These are phyloP conservation scores for Umbellularia californica DNA, from an alignment of 164 flowering plant genomes.

Conservation along the genomic window DNA sequence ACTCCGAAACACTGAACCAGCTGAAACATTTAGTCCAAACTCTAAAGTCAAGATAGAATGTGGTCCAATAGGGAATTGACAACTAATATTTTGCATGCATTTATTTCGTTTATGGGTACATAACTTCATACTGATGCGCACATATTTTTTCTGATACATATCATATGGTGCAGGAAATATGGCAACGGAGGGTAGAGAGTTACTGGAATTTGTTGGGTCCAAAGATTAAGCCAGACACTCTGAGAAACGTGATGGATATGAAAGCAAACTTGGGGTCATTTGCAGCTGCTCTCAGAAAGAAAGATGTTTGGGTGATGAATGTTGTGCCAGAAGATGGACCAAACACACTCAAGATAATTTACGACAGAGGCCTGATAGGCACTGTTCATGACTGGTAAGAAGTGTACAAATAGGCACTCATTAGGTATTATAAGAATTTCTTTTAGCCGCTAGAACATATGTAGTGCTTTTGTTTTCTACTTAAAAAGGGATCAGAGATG, in stretches of 20 bases:
- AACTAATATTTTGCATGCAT: too few species aligned
- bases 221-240: conserved; percentile 44
- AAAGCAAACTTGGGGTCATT: conserved; percentile 86
- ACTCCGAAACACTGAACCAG: too few species aligned
- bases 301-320: conserved; percentile 94
- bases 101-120: too few species aligned
- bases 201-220: conserved; percentile 66
- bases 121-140: too few species aligned
- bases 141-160: not conserved
- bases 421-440: too few species aligned
- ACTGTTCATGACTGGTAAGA: conserved; percentile 69
- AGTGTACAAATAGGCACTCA: not conserved
- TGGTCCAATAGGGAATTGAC: too few species aligned
- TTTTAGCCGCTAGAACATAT: too few species aligned
- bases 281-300: conserved; percentile 72
- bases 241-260: conserved; percentile 91
- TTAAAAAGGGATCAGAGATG: too few species aligned
- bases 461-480: too few species aligned
- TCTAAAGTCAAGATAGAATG: too few species aligned
- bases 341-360: conserved; percentile 74
- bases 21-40: too few species aligned
- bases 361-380: conserved; percentile 87
- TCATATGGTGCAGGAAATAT: conserved; percentile 51
- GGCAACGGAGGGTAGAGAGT: conserved; percentile 60
- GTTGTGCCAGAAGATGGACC: conserved; percentile 87